Conservation (phyloP, 257 asterid genomes). For the Solanum gandarillasii region DNA sequence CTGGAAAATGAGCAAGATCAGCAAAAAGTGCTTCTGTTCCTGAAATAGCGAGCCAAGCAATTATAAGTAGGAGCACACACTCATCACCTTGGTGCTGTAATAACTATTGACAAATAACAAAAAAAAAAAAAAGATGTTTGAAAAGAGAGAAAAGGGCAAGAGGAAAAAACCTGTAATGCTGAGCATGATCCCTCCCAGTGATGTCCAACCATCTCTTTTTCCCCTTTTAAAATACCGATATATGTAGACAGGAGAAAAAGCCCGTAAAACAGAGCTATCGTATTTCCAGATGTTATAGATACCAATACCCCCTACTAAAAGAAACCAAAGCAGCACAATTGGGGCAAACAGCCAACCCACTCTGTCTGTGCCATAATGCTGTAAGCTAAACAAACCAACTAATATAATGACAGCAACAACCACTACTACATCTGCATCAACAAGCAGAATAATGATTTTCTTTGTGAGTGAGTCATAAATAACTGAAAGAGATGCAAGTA, state of each 20-base stretch:
- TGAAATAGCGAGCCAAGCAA: slow-evolving; percentile 12
- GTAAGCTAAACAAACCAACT: slow-evolving; percentile 92
- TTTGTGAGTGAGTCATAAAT: not conserved
- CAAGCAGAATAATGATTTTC: not conserved
- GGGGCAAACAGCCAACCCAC: slow-evolving; percentile 99
- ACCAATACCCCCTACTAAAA: slow-evolving; percentile 89
- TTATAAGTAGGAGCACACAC: not conserved
- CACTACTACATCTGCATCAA: slow-evolving; percentile 71
- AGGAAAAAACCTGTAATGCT: slow-evolving; percentile 72
- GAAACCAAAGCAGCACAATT: slow-evolving; percentile 83
- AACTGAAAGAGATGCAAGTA: not conserved
- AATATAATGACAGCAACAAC: slow-evolving; percentile 77
- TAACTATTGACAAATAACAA: not conserved
- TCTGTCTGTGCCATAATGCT: slow-evolving; percentile 90
- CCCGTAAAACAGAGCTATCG: slow-evolving; percentile 70
- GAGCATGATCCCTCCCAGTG: slow-evolving; percentile 99
- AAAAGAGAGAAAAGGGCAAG: not conserved
- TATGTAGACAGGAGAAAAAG: slow-evolving; percentile 79
- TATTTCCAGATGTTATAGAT: slow-evolving; percentile 66
- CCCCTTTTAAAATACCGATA: slow-evolving; percentile 61
- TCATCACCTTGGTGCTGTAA: not conserved
- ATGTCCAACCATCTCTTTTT: slow-evolving; percentile 58
- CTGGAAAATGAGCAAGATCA: slow-evolving; percentile 17
- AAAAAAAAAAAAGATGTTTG: not conserved
- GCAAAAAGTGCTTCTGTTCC: slow-evolving; percentile 24